These are phyloP conservation scores for Aspergillus thermomutatus DNA, from an alignment of 2,329 filamentous ascomycete species.

Conservation along the genomic window DNA sequence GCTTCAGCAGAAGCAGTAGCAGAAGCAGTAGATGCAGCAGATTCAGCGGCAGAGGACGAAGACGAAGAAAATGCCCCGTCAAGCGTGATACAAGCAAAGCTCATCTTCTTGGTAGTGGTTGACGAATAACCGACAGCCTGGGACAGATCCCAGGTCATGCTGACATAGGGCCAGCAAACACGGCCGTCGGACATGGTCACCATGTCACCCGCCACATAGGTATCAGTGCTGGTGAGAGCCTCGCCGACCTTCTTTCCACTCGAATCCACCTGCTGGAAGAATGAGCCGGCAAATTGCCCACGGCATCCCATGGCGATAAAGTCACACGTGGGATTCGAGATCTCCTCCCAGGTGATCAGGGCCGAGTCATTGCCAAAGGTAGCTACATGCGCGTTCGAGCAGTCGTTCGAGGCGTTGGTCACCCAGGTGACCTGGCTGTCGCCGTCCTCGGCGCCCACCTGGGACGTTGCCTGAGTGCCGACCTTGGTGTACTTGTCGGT, in stretches of 20 bases:
- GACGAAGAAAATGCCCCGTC: neutral
- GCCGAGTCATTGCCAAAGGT: conserved; percentile 52
- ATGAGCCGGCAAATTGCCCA: conserved; percentile 57
- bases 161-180: conserved; percentile 52
- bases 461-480: conserved; percentile 52
- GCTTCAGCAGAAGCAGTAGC: neutral
- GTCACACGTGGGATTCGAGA: conserved; percentile 53
- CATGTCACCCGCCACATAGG: conserved; percentile 62
- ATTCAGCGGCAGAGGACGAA: neutral
- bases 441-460: conserved; percentile 52
- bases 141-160: conserved; percentile 40
- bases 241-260: conserved; percentile 52
- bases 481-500: conserved; percentile 57
- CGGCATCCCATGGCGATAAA: conserved; percentile 59
- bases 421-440: conserved; percentile 61
- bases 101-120: conserved; percentile 20
- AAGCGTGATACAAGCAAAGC: conserved; percentile 25
- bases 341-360: conserved; percentile 61
- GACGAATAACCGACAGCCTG: conserved; percentile 21
- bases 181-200: conserved; percentile 56
- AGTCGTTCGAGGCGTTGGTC: conserved; percentile 51
- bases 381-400: conserved; percentile 58
- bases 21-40: neutral
- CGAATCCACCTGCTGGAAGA: conserved; percentile 56
- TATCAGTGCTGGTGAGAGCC: conserved; percentile 49